A percentile compares a stretch with the other conserved stretches of the same genome.
Conservation (phyloP, 768 basidiomycete species). For the Kwoniella europaea region DNA sequence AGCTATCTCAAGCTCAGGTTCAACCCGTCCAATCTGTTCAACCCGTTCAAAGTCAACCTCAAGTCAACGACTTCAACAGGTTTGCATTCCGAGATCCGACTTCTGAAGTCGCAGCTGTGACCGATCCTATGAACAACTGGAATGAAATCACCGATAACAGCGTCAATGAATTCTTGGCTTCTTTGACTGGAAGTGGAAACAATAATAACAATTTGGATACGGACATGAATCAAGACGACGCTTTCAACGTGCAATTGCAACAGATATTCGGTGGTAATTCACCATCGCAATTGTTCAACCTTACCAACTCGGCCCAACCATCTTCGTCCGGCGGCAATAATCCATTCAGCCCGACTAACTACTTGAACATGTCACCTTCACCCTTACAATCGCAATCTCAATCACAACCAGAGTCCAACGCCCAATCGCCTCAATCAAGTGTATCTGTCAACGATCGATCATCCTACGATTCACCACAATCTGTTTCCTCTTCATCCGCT, state of each 20-base stretch:
- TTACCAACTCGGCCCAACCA: neutral
- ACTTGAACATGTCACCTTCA: constrained; percentile 55
- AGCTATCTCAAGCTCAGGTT: neutral
- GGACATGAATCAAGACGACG: constrained; percentile 29
- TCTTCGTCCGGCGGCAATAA: neutral
- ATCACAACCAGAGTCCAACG: constrained; percentile 23
- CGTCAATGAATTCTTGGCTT: constrained; percentile 50
- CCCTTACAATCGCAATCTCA: constrained; percentile 20
- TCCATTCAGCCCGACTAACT: constrained; percentile 50
- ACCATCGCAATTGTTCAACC: constrained; percentile 29
- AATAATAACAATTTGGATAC: constrained; percentile 18
- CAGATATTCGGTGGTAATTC: constrained; percentile 34
- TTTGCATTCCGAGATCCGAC: constrained; percentile 40
- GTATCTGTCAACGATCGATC: constrained; percentile 10
- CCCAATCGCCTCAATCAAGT: constrained; percentile 30
- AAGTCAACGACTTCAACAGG: constrained; percentile 18
- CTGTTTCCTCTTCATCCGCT: constrained; percentile 21
- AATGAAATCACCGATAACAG: constrained; percentile 38
- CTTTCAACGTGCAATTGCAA: constrained; percentile 43
- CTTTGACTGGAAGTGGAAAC: constrained; percentile 24
- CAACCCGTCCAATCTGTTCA: neutral
- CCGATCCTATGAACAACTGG: constrained; percentile 30
- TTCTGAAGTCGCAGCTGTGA: constrained; percentile 1
- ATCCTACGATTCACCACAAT: constrained; percentile 28
- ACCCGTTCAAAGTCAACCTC: neutral